Evolutionary conservation across 169 alveolate genomes (phyloP), one percentile per base, ranked within the genome.

Genomic region (Plasmodium relictum): DNA sequence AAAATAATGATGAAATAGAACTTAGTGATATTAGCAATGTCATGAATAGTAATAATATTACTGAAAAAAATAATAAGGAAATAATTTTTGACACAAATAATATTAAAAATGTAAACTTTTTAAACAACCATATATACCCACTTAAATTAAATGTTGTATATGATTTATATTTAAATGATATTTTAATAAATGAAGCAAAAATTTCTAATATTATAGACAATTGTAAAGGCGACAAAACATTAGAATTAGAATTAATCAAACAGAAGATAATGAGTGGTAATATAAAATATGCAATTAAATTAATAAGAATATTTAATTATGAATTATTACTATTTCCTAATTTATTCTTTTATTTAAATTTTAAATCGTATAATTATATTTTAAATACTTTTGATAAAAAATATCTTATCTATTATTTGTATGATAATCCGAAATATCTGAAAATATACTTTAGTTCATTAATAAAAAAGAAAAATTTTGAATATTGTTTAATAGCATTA

Each of bases 381-480:
- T 52, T 78, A 69, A 78, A 39, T 16, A 78, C 58, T 39, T 78
- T 78, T 69, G 89, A 78, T 69, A 78, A 50, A 24, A 78, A 69
- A 41, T 78, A 78, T 56, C 62, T 78, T 63, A 78, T 78, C 16
- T 78, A 78, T 42, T 78, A 78, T 70, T 58, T 78, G 9, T 78
- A 39, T 78, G 89, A 78, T 24, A 78, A 78, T 24, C 89, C 89
- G 2, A 78, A 78, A 58, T 78, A 78, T 78, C 63, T 78, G 39
- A 78, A 78, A 22, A 65, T 78, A 44, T 78, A 78, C 63, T 78
- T 78, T 62, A 63, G 22, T 78, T 50, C 70, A 26, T 50, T 78
- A 48, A 63, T 78, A 56, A 78, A 78, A 70, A 78, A 50, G 16
- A 78, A 65, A 18, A 63, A 42, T 22, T 20, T 44, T 37, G 89